Evolutionary conservation across 257 asterid species (phyloP), one percentile per base, ranked within the genome.

Genomic region (Capsicum chinense): DNA sequence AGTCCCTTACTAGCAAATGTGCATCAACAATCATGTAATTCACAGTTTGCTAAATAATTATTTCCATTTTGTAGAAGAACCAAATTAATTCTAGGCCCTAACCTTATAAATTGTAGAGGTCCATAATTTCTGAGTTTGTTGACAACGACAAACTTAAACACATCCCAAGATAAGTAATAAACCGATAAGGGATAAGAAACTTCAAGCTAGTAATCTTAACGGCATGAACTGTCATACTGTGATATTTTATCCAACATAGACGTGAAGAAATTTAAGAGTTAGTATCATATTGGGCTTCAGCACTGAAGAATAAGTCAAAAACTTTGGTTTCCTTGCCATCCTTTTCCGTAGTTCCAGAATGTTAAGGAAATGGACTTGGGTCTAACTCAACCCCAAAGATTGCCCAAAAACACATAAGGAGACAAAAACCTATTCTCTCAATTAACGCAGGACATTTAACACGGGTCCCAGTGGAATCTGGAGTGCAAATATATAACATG

Each of bases 11-110:
- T 10, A n/a, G 35, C 35, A 1, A 60, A 60, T n/a, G 35, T 60
- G 67, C 67, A 60, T 60, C 67, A n/a, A 60, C 35, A 60, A 60
- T 60, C 35, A 60, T 60, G 67, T 19, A 60, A 60, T 60, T 60
- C 67, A 33, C 14, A 62, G 33, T 62, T 62, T 3, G 69, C 69
- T 7, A 62, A 62, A 10, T 9, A 62, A 37, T 62, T 62, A 62
- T 62, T 21, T 62, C 39, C 69, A 62, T 19, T 21, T 62, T 62
- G 39, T 21, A 11, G 39, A 62, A 62, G 69, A 62, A 19, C 39
- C 39, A 21, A 62, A 9, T 21, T 14, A 19, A 9, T 19, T 19
- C 39, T 7, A 60, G 69, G 69, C 39, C 69, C 13, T 19, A 12
- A 62, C 59, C 16, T 62, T 19, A 21, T 19, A 62, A 62, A 62